Percentiles rank a stretch among this genome's conserved stretches.
Evolutionary conservation across 148 eudicot genomes (phyloP).

Genomic region (Bassia scoparia): DNA sequence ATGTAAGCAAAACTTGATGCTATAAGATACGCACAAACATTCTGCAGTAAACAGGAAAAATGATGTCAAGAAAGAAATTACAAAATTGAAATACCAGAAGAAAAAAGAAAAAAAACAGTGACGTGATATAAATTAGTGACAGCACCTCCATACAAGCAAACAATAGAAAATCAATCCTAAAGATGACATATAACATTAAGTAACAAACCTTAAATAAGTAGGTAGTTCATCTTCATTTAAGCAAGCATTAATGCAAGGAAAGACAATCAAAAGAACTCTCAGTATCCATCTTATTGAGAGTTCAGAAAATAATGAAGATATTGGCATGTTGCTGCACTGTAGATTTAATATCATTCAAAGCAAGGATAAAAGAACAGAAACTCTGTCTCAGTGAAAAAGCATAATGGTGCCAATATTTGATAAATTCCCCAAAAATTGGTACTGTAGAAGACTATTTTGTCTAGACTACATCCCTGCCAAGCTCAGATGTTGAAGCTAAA

Average conservation of each 20-base stretch:
- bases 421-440: slow-evolving; percentile 25
- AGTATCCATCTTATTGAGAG: slow-evolving; percentile 87
- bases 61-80: slow-evolving; percentile 5
- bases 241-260: slow-evolving; percentile 82
- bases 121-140: not conserved
- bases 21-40: slow-evolving; percentile 61
- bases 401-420: slow-evolving; percentile 65
- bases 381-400: slow-evolving; percentile 57
- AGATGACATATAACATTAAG: not conserved
- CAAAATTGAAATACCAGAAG: not conserved
- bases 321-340: slow-evolving; percentile 34
- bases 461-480: slow-evolving; percentile 24
- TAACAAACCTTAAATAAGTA: slow-evolving; percentile 61
- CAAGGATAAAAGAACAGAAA: slow-evolving; percentile 65
- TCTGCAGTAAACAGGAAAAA: slow-evolving; percentile 39
- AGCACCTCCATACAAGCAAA: not conserved
- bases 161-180: not conserved
- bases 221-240: slow-evolving; percentile 66
- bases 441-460: slow-evolving; percentile 27
- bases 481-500: slow-evolving; percentile 29
- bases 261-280: slow-evolving; percentile 74
- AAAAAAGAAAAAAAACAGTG: slow-evolving; percentile 3
- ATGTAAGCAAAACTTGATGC: slow-evolving; percentile 49
- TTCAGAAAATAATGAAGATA: slow-evolving; percentile 65
- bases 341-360: slow-evolving; percentile 46